Base-by-base conservation (phyloP, 768 basidiomycete genomes). In the Cystobasidium ongulense region DNA sequence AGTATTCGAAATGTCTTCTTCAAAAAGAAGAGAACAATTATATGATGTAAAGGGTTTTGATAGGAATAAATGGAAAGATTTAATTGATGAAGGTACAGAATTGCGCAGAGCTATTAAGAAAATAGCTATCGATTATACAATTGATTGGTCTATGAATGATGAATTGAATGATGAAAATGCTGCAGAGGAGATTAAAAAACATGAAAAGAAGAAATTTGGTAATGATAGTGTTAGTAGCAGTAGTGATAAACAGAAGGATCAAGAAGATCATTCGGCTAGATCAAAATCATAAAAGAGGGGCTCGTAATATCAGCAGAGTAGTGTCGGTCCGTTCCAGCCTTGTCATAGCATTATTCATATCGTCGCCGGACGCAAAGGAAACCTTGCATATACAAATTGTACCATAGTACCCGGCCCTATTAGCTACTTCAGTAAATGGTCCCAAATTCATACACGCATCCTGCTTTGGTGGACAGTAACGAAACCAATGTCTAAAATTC, bases 1-100 rank as follows among this genome's bases (percentile, higher is more conserved):
- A 29, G 68, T 52, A 54, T 71, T 71, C 31, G 68, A 71, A 38
- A 71, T 71, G 68, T 71, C 68, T 27, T 59, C 68, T 35, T 57
- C 53, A 23, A 71, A 59, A 43, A 11, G 68, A 29, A 23, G 53
- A 36, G 68, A 71, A 43, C 68, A 71, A 38, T 52, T 71, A 57
- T 71, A 71, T 35, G 68, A 71, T 59, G 7, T 11, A 27, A 71
- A 71, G 36, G 68, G 68, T 21, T 71, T 71, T 38, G 68, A 71
- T 52, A 46, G 68, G 38, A 23, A 71, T 8, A 29, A 35, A 36
- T 71, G 68, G 68, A 27, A 27, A 35, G 68, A 71, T 61, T 52
- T 71, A 10, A 31, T 54, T 27, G 68, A 71, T 43, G 68, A 71
- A 54, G 68, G 68, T 59, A 59, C 68, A 10, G 68, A 71, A 46